These are phyloP conservation scores for Iris pallida DNA, from an alignment of 116 monocot genomes.

Conservation along the genomic window DNA sequence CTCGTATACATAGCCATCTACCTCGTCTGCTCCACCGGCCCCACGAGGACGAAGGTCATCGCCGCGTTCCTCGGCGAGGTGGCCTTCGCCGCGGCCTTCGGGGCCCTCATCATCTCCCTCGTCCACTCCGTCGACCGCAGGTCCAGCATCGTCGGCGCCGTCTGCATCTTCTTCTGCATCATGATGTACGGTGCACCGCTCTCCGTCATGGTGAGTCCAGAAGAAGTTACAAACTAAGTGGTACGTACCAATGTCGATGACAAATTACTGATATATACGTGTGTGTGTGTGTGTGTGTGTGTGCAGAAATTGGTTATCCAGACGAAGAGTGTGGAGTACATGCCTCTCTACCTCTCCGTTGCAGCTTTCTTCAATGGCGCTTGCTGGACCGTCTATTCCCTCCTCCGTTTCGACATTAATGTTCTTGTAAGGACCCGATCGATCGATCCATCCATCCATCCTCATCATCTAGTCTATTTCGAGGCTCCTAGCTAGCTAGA, in stretches of 20 bases:
- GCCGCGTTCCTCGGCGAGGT: conserved; percentile 7
- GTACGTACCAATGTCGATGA: too few relatives aligned
- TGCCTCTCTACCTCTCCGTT: conserved; percentile 14
- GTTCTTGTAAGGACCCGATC: conserved; percentile 3
- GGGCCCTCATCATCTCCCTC: conserved; percentile 4
- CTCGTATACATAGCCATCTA: conserved; percentile 43
- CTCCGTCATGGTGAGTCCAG: conserved; percentile 24
- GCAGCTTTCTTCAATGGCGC: conserved; percentile 10
- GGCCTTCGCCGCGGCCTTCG: conserved; percentile 5
- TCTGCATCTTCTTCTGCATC: conserved; percentile 30
- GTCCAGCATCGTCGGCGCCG: conserved; percentile 23
- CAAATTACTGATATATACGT: too few relatives aligned
- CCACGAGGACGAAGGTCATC: not conserved
- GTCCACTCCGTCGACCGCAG: conserved; percentile 4
- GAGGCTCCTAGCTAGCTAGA: too few relatives aligned
- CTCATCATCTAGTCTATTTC: too few relatives aligned
- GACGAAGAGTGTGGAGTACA: conserved; percentile 23
- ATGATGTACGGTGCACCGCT: conserved; percentile 36
- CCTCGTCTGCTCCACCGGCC: conserved; percentile 24
- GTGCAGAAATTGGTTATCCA: conserved; percentile 13
- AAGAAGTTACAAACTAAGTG: too few relatives aligned
- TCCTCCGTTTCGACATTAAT: conserved; percentile 13
- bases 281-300: too few relatives aligned
- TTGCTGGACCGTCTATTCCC: conserved; percentile 22
- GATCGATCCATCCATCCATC: too few relatives aligned